Evolutionary conservation across 1,284 basidiomycete species (phyloP).

Genomic region (Anthracocystis setariae): DNA sequence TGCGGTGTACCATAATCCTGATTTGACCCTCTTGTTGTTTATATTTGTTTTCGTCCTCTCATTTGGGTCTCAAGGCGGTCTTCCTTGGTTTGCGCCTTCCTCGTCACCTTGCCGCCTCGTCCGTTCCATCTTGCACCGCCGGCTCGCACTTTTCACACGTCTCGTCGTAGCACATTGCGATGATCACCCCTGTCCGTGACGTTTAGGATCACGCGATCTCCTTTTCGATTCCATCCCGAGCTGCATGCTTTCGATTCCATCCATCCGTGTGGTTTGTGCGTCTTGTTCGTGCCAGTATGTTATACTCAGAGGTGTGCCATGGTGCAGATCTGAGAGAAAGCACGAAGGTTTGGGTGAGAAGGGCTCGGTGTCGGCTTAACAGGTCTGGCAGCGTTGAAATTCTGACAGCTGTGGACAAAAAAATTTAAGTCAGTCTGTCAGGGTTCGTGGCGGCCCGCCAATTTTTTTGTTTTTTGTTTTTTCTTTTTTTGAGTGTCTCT

Average conservation of each 20-base stretch:
- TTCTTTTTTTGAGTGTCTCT: neutral
- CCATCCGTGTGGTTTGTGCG: too few species aligned
- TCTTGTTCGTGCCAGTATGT: too few species aligned
- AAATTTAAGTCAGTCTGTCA: neutral
- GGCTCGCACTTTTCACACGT: too few species aligned
- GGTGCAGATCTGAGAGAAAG: too few species aligned
- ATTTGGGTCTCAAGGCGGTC: constrained; percentile 15
- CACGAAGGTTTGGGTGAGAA: too few species aligned
- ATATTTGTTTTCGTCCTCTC: constrained; percentile 6
- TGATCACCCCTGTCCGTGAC: constrained; percentile 6
- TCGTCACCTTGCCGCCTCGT: too few species aligned
- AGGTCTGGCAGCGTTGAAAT: too few species aligned
- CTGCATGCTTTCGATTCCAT: neutral
- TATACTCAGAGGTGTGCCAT: too few species aligned
- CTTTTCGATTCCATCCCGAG: neutral
- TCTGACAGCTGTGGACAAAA: neutral
- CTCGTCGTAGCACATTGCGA: constrained; percentile 4
- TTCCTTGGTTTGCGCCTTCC: constrained; percentile 1
- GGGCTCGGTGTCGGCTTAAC: too few species aligned
- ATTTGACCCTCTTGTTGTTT: constrained; percentile 9
- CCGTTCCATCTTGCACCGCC: neutral
- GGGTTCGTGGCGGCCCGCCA: neutral
- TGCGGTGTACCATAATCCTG: constrained; percentile 26
- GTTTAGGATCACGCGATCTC: constrained; percentile 4
- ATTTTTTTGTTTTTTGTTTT: neutral